Percentiles rank a stretch among this genome's conserved stretches.
Evolutionary conservation across 495 filamentous ascomycete genomes (phyloP).

Genomic region (Xylaria castorea): DNA sequence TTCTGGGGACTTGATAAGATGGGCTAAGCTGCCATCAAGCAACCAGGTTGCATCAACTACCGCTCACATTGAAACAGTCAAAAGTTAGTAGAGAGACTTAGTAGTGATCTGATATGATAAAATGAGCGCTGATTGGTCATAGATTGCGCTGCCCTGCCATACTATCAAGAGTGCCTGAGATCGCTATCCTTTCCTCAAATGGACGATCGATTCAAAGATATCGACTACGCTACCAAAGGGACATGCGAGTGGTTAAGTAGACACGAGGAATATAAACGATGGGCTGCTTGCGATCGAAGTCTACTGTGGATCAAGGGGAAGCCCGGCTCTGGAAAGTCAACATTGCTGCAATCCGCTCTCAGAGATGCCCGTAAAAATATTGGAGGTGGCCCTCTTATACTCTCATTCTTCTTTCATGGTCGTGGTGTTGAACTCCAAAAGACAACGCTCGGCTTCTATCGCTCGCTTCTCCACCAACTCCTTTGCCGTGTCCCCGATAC

Average conservation of each 20-base stretch:
- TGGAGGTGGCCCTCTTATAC: not conserved
- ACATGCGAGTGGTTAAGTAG: not conserved
- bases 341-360: not conserved
- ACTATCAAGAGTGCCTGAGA: not conserved
- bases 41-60: no score
- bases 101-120: not conserved
- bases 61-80: not conserved
- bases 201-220: not conserved
- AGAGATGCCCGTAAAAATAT: not conserved
- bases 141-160: not conserved
- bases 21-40: not conserved
- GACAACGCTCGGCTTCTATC: not conserved
- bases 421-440: not conserved
- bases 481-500: not conserved
- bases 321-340: not conserved
- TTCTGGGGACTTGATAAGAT: constrained; percentile 32
- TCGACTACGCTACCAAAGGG: not conserved
- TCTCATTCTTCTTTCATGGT: not conserved
- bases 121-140: not conserved
- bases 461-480: not conserved
- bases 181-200: not conserved
- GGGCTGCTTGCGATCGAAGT: not conserved
- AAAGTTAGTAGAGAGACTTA: not conserved
- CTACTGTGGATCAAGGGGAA: not conserved
- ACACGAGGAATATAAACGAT: not conserved